Evolutionary conservation across 2,329 filamentous ascomycete genomes (phyloP), one percentile per base, ranked within the genome.

Genomic region (Rhynchosporium agropyri): DNA sequence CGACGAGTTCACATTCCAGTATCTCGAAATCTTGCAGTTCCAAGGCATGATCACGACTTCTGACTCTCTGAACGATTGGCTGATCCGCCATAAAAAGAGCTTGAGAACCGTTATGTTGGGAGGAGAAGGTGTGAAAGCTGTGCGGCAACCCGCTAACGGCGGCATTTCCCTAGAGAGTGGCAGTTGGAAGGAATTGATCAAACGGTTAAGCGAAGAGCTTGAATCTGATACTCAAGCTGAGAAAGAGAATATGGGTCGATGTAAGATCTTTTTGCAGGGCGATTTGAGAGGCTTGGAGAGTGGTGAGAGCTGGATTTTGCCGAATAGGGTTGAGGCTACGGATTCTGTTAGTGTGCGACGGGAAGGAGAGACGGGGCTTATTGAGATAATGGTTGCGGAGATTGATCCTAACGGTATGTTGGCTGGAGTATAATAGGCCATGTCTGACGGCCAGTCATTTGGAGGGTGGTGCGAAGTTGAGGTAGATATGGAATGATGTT

Each of bases 91-190:
- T 64, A 74, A 74, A 10, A 78, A 77, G 0, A 50, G 45, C 40
- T 72, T 82, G 33, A 69, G 73, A 50, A 74, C 77, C 1, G 69
- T 82, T 7, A 77, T 79, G 3, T 74, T 83, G 9, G 81, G 80
- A 20, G 79, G 79, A 3, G 74, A 76, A 20, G 80, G 79, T 4
- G 68, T 79, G 12, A 77, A 76, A 46, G 75, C 75, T 40, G 74
- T 75, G 4, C 74, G 75, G 63, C 77, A 78, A 67, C 68, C 74
- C 3, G 75, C 76, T 26, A 75, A 76, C 28, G 79, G 79, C 20
- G 80, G 80, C 12, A 72, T 82, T 38, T 76, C 78, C 60, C 72
- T 83, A 10, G 76, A 76, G 61, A 75, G 78, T 45, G 81, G 81
- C 6, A 78, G 75, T 0, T 81, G 80, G 65, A 73, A 75, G 58